Evolutionary conservation across 1,284 basidiomycete genomes (phyloP).

Genomic region (Naganishia sp.): DNA sequence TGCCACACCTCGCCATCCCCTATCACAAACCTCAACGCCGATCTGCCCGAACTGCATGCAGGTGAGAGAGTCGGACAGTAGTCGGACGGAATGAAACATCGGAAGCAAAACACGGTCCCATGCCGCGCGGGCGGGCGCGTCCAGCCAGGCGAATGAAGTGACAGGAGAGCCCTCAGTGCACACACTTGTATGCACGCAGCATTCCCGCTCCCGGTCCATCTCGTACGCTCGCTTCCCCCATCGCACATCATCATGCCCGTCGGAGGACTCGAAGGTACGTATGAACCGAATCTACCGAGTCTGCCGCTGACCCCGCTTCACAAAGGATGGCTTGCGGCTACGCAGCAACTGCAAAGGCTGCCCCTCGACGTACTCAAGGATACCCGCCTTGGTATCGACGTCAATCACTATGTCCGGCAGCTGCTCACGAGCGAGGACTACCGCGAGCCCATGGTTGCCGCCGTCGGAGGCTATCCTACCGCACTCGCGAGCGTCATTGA

Average conservation of each 20-base stretch:
- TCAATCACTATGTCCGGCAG: conserved; percentile 80
- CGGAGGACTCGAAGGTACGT: conserved; percentile 47
- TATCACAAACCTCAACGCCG: too few species aligned
- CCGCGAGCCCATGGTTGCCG: conserved; percentile 86
- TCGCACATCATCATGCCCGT: conserved; percentile 41
- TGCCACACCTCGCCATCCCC: too few species aligned
- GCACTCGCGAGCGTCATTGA: conserved; percentile 84
- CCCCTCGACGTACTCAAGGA: conserved; percentile 82
- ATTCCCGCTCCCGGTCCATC: not conserved
- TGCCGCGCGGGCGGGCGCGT: not conserved
- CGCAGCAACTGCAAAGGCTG: conserved; percentile 80
- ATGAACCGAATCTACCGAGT: not conserved
- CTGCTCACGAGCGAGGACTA: conserved; percentile 72
- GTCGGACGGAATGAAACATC: not conserved
- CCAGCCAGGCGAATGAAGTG: not conserved
- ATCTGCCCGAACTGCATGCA: too few species aligned
- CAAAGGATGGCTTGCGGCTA: conserved; percentile 79
- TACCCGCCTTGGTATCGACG: conserved; percentile 95
- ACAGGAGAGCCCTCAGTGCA: not conserved
- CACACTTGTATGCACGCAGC: too few species aligned
- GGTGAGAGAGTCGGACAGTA: too few species aligned
- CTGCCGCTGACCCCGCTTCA: not conserved
- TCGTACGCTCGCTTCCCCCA: not conserved
- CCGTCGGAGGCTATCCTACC: conserved; percentile 89
- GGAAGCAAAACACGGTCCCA: conserved; percentile 9